Percentiles rank a stretch among this genome's conserved stretches.
Conservation (phyloP, 2,329 filamentous ascomycete genomes). For the Nannizziopsis barbatae region DNA sequence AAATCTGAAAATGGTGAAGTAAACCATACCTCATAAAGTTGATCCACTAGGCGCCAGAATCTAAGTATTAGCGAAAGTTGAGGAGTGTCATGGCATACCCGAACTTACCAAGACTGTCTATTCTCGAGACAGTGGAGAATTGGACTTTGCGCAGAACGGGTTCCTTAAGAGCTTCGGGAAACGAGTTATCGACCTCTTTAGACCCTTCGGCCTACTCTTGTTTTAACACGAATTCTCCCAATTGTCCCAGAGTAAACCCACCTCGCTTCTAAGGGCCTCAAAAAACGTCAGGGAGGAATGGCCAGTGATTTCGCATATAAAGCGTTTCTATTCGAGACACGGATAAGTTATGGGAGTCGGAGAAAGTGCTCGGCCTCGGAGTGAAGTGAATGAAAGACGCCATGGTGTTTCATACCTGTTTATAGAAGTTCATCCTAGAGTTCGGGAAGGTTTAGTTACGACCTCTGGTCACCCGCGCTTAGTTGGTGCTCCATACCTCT, state of each 20-base stretch:
- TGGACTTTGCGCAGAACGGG: constrained; percentile 85
- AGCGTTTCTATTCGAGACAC: constrained; percentile 52
- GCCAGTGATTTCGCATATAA: constrained; percentile 92
- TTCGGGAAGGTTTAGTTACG: constrained; percentile 4
- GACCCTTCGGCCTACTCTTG: constrained; percentile 59
- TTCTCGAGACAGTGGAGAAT: constrained; percentile 75
- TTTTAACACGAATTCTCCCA: constrained; percentile 1
- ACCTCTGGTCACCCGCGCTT: neutral
- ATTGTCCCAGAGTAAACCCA: constrained; percentile 36
- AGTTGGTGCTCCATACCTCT: constrained; percentile 49
- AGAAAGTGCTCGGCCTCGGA: neutral
- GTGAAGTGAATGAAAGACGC: neutral
- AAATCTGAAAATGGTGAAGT: neutral
- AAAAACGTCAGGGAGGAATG: constrained; percentile 87
- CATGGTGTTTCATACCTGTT: constrained; percentile 49
- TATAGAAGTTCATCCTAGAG: constrained; percentile 79
- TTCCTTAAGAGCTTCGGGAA: constrained; percentile 81
- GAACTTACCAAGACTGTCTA: constrained; percentile 62
- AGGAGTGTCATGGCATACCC: neutral
- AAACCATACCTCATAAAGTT: constrained; percentile 38
- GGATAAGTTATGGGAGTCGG: too few species aligned
- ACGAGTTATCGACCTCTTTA: constrained; percentile 78
- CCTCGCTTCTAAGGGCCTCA: constrained; percentile 82
- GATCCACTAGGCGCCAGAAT: constrained; percentile 33
- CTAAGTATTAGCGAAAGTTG: neutral